Evolutionary conservation across 257 asterid species (phyloP).

Genomic region (Perilla frutescens): DNA sequence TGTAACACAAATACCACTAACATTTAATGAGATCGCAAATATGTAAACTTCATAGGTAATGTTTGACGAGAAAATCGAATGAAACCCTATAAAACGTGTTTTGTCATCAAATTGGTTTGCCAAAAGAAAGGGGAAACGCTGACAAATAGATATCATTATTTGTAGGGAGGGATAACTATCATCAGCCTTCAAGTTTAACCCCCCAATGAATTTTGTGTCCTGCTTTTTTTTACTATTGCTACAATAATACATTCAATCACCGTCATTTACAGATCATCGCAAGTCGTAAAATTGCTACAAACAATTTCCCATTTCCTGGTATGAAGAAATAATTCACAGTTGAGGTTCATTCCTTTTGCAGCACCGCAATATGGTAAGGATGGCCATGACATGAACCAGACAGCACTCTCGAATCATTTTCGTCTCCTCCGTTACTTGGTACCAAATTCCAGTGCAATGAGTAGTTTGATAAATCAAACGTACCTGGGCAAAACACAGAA

Average conservation of each 20-base stretch:
- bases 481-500: conserved; percentile 80
- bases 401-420: conserved; percentile 33
- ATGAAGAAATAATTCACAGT: conserved; percentile 18
- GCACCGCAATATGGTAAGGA: conserved; percentile 69
- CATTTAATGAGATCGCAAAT: no score
- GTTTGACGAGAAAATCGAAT: no score
- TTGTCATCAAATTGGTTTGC: no score
- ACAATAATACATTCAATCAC: conserved; percentile 38
- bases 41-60: no score
- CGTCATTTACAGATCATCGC: conserved; percentile 40
- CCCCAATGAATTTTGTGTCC: conserved; percentile 6
- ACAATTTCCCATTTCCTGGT: conserved; percentile 18
- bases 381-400: conserved; percentile 81
- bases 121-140: no score
- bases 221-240: conserved; percentile 31
- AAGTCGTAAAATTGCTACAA: conserved; percentile 39
- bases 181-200: conserved; percentile 17
- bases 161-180: neutral
- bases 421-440: conserved; percentile 32
- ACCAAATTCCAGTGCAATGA: conserved; percentile 68
- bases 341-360: conserved; percentile 60
- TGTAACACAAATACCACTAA: no score
- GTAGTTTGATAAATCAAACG: conserved; percentile 87
- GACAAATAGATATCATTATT: neutral
- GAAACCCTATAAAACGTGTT: no score